phyloP scores from a whole-genome alignment of 2,329 filamentous ascomycete genomes.

The Paramyrothecium sp. region DNA sequence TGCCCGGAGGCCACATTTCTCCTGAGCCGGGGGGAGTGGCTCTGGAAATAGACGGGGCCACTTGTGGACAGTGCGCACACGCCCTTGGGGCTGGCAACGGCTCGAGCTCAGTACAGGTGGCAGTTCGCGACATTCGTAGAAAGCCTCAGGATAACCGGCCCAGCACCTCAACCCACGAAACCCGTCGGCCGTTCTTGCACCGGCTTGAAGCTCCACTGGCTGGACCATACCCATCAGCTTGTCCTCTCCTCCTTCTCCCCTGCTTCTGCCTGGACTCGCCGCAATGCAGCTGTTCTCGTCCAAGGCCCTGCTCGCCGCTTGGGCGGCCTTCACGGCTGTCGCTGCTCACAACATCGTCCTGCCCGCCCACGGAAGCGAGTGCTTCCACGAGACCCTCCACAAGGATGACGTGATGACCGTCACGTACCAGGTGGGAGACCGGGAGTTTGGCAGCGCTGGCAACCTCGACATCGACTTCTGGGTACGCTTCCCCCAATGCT shows the following conservation, averaged over 20 bases:
- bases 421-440: slow-evolving; percentile 95
- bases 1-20: background rate
- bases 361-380: slow-evolving; percentile 89
- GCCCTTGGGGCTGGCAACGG: background rate
- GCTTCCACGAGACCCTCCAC: slow-evolving; percentile 93
- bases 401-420: slow-evolving; percentile 97
- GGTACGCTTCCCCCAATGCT: slow-evolving; percentile 55
- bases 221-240: background rate
- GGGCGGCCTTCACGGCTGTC: slow-evolving; percentile 51
- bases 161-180: background rate
- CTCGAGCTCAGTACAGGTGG: slow-evolving; percentile 2
- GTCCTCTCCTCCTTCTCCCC: background rate
- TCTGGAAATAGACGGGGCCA: background rate
- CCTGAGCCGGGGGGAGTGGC: background rate
- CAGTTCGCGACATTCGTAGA: slow-evolving; percentile 10
- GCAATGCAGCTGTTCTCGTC: slow-evolving; percentile 35
- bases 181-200: background rate
- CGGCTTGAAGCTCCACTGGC: background rate
- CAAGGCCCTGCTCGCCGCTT: slow-evolving; percentile 39
- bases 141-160: background rate
- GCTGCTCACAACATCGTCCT: slow-evolving; percentile 95
- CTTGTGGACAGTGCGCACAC: background rate
- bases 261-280: background rate
- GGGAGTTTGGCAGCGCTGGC: slow-evolving; percentile 90
- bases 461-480: slow-evolving; percentile 98